Conservation (phyloP, 352 stramenopile species). For the Pythium scleroteichum region DNA sequence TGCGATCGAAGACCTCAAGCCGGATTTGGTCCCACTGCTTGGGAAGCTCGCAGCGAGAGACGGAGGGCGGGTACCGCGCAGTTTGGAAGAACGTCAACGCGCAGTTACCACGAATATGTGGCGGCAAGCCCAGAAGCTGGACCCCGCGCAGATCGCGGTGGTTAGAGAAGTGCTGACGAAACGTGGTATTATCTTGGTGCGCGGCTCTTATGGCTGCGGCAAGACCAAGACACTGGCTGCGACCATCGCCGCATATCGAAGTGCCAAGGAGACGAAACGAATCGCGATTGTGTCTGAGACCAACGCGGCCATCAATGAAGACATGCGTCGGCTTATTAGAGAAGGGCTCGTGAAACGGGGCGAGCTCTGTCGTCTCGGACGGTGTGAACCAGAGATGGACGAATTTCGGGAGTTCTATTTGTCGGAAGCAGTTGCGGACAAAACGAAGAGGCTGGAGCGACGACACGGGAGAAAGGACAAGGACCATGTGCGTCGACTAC, state of each 20-base stretch:
- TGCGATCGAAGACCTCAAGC: too few species aligned
- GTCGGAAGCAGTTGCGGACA: not conserved
- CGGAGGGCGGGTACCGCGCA: too few species aligned
- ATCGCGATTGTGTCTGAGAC: not conserved
- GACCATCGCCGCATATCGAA: not conserved
- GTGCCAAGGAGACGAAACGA: not conserved
- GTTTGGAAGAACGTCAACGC: too few species aligned
- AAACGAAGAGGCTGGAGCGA: not conserved
- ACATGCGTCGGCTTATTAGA: not conserved
- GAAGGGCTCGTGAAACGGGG: not conserved
- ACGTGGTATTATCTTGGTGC: not conserved
- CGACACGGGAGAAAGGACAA: not conserved
- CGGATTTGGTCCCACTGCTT: too few species aligned
- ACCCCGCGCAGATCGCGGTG: not conserved
- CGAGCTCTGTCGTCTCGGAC: not conserved
- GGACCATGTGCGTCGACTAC: not conserved
- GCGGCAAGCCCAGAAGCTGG: too few species aligned
- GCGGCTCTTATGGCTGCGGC: not conserved
- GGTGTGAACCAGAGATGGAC: not conserved
- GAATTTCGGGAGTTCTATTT: not conserved
- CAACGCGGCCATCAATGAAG: not conserved
- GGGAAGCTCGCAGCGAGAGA: too few species aligned
- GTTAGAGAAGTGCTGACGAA: not conserved
- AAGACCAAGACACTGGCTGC: not conserved
- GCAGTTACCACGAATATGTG: too few species aligned